Conservation (phyloP, 176 grass and related monocot genomes). For the Musa acuminata region DNA sequence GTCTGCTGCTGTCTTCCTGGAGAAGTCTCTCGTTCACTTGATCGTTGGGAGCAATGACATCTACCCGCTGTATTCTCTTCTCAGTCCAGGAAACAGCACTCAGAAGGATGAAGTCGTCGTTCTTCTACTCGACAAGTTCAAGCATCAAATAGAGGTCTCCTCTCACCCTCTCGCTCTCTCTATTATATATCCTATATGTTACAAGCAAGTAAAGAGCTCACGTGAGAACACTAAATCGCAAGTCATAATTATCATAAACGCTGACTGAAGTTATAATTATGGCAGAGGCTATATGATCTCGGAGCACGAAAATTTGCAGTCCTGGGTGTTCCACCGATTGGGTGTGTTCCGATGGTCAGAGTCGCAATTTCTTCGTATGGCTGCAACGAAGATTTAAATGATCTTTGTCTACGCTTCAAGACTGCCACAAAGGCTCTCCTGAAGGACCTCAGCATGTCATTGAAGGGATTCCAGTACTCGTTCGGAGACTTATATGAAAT, state of each 20-base stretch:
- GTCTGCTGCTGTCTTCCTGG: not conserved
- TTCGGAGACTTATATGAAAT: not conserved
- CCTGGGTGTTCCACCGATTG: not conserved
- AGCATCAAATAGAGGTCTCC: constrained; percentile 23
- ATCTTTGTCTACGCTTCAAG: constrained; percentile 15
- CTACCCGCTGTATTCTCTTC: not conserved
- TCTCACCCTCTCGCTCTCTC: not conserved
- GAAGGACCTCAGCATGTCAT: constrained; percentile 15
- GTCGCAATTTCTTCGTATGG: not conserved
- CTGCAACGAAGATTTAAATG: constrained; percentile 25
- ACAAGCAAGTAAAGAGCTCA: not conserved
- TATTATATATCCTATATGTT: not conserved
- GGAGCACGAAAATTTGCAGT: constrained; percentile 32
- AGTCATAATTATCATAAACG: not conserved
- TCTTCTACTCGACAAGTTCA: constrained; percentile 7
- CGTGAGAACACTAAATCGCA: too few relatives aligned
- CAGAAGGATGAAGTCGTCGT: constrained; percentile 11
- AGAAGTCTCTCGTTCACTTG: constrained; percentile 26
- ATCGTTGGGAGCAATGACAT: constrained; percentile 30
- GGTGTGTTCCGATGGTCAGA: constrained; percentile 22
- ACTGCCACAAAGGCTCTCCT: not conserved
- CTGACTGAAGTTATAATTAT: not conserved
- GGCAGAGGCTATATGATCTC: not conserved
- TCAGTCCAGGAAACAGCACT: constrained; percentile 12
- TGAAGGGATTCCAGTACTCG: constrained; percentile 28